phyloP scores from a whole-genome alignment of 352 stramenopile genomes.

The Phytophthora capsici region DNA sequence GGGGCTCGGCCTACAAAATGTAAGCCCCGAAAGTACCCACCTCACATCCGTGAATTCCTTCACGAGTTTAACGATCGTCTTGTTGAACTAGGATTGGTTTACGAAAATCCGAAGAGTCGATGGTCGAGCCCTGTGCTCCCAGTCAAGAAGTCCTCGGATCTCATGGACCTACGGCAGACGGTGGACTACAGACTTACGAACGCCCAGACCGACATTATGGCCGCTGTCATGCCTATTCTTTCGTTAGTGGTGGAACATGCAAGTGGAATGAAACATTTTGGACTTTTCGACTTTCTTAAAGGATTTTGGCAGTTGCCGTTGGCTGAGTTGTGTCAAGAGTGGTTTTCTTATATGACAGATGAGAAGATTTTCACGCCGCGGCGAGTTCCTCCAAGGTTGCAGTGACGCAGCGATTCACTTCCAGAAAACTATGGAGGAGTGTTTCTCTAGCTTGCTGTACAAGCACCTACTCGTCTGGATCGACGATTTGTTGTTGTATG shows the following conservation, averaged over 20 bases:
- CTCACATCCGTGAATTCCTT: no score
- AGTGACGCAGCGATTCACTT: slow-evolving; percentile 14
- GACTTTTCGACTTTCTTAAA: slow-evolving; percentile 14
- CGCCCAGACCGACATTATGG: slow-evolving; percentile 1
- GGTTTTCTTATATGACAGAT: slow-evolving; percentile 30
- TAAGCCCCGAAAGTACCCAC: no score
- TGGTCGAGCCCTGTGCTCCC: slow-evolving; percentile 9
- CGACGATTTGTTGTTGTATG: slow-evolving; percentile 35
- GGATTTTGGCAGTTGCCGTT: slow-evolving; percentile 13
- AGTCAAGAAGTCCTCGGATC: slow-evolving; percentile 4
- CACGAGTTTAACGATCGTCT: neutral
- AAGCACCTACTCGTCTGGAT: slow-evolving; percentile 6
- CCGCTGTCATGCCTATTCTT: slow-evolving; percentile 18
- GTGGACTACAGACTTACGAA: slow-evolving; percentile 11
- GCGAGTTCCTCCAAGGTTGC: slow-evolving; percentile 20
- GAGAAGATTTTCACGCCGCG: slow-evolving; percentile 27
- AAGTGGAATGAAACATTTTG: slow-evolving; percentile 3
- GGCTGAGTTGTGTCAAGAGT: slow-evolving; percentile 4
- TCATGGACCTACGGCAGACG: slow-evolving; percentile 1
- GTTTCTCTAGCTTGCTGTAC: slow-evolving; percentile 6
- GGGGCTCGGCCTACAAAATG: no score
- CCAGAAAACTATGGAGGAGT: slow-evolving; percentile 17
- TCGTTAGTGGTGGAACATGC: slow-evolving; percentile 3
- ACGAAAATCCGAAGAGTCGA: neutral
- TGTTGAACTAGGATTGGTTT: slow-evolving; percentile 1